Conservation (phyloP, 2,329 filamentous ascomycete species). For the Fusarium sp. region DNA sequence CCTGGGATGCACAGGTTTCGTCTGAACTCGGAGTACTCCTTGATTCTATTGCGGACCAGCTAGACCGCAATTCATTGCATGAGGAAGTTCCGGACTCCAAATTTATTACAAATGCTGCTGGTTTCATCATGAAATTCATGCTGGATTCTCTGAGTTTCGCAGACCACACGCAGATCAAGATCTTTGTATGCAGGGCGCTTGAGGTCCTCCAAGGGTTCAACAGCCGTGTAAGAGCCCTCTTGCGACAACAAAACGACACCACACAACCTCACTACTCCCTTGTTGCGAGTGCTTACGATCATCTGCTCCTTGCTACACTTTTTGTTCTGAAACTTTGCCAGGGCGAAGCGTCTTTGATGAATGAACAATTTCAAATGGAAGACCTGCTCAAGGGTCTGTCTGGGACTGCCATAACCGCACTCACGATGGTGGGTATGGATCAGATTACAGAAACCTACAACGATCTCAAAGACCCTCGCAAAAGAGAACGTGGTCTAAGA, state of each 20-base stretch:
- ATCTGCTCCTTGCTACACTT: conserved; percentile 50
- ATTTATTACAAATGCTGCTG: conserved; percentile 47
- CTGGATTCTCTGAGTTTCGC: conserved; percentile 56
- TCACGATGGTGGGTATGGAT: conserved; percentile 57
- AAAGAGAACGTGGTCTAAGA: conserved; percentile 64
- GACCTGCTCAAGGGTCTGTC: conserved; percentile 58
- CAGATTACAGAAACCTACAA: conserved; percentile 60
- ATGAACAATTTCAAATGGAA: conserved; percentile 59
- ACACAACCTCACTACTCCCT: conserved; percentile 7
- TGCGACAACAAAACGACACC: conserved; percentile 10
- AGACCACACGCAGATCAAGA: conserved; percentile 49
- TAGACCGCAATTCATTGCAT: conserved; percentile 36
- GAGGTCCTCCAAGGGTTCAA: conserved; percentile 58
- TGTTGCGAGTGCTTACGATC: conserved; percentile 45
- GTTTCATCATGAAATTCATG: conserved; percentile 62
- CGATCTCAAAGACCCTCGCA: conserved; percentile 57
- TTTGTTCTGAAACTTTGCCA: conserved; percentile 58
- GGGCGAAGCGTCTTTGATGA: conserved; percentile 46
- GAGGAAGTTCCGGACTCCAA: conserved; percentile 18
- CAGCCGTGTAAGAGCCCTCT: conserved; percentile 42
- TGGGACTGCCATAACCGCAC: conserved; percentile 51
- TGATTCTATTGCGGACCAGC: conserved; percentile 66
- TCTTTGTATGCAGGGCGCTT: conserved; percentile 57
- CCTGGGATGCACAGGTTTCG: conserved; percentile 68
- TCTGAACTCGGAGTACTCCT: conserved; percentile 71